Conservation (phyloP, 441 rosid genomes). For the Populus hybrid region DNA sequence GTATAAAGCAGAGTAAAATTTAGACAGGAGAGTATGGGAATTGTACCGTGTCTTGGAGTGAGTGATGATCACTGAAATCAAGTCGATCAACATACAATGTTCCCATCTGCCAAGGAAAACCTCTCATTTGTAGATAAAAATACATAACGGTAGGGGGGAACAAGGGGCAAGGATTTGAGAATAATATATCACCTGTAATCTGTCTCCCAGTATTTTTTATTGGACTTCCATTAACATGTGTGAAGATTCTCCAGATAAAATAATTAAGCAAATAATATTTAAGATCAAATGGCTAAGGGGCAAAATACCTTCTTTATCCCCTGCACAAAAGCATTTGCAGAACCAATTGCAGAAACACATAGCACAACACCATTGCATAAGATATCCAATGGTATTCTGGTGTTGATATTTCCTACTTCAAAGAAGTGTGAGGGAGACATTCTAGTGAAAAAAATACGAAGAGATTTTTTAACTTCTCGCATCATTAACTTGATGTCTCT, state of each 20-base stretch:
- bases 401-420: constrained; percentile 40
- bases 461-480: constrained; percentile 44
- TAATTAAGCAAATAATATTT: not conserved
- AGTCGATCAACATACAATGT: constrained; percentile 50
- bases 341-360: constrained; percentile 81
- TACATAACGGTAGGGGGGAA: not conserved
- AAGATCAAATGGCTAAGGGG: not conserved
- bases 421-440: constrained; percentile 62
- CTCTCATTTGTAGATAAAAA: not conserved
- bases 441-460: constrained; percentile 54
- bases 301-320: constrained; percentile 43
- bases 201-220: not conserved
- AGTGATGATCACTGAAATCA: constrained; percentile 77
- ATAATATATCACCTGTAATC: not conserved
- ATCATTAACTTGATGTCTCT: constrained; percentile 43
- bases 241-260: not conserved
- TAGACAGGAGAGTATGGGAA: not conserved
- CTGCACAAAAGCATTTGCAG: constrained; percentile 61
- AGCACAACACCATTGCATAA: constrained; percentile 36
- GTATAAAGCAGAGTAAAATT: not conserved
- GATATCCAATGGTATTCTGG: constrained; percentile 35
- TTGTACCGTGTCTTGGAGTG: constrained; percentile 47
- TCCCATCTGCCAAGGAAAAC: constrained; percentile 51
- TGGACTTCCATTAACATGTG: not conserved
- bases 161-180: not conserved